Base-by-base conservation (phyloP, 2,329 filamentous ascomycete species). In the Fusarium sp. region DNA sequence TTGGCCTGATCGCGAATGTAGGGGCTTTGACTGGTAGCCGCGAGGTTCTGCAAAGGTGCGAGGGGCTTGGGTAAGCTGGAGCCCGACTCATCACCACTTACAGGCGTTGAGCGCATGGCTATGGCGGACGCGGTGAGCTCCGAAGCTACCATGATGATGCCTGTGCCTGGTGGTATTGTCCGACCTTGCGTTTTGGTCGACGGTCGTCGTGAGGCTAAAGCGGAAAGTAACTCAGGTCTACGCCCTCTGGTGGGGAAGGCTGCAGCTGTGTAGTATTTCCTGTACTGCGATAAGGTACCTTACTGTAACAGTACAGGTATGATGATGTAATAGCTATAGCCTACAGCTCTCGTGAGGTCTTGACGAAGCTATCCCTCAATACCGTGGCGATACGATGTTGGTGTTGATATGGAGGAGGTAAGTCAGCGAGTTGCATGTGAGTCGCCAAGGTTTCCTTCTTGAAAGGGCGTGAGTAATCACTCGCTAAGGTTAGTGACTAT, bases 1-100 rank as follows among this genome's bases (percentile, higher is more conserved):
- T 91, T 83, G 77, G 89, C 88, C 77, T 96, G 93, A 48, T 86
- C 88, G 57, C 89, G 88, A 43, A 95, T 87, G 68, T 85, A 89
- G 1, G 85, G 84, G 66, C 84, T 89, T 63, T 75, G 75, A 70
- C 79, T 81, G 44, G 74, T 67, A 14, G 68, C 72, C 33, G 78
- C 78, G 35, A 77, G 76, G 65, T 82, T 83, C 48, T 68, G 74
- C 49, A 81, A 60, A 32, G 74, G 46, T 66, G 66, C 11, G 65
- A 68, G 71, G 39, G 72, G 72, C 26, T 61, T 63, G 41, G 72
- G 59, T 43, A 58, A 41, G 45, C 66, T 50, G 51, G 57, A 52
- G 39, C 65, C 45, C 51, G 57, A 51, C 51, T 73, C 60, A 56
- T 65, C 67, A 44, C 67, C 53, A 22, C 69, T 72, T n/a, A 68